A percentile compares a stretch with the other conserved stretches of the same genome.
These are phyloP conservation scores for Basipetospora chlamydospora DNA, from an alignment of 2,329 filamentous ascomycete genomes.

Conservation along the genomic window DNA sequence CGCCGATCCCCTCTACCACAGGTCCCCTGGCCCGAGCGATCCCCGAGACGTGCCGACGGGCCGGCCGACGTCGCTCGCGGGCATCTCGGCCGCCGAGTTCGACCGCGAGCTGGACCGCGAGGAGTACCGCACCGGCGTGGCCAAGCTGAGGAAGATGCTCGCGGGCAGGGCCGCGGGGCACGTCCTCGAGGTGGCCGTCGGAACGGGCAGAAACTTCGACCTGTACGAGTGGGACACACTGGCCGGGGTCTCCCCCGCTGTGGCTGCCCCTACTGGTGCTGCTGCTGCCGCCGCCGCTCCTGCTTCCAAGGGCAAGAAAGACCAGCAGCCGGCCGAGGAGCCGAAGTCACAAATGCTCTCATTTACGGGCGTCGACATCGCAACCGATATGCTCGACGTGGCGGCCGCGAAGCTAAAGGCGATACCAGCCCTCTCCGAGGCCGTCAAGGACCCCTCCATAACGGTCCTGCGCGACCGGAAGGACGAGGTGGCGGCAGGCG, in stretches of 20 bases:
- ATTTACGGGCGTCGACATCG: slow-evolving; percentile 49
- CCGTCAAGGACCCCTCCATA: slow-evolving; percentile 23
- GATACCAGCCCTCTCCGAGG: slow-evolving; percentile 22
- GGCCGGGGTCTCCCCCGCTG: no score
- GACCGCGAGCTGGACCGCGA: slow-evolving; percentile 42
- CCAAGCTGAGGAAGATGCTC: slow-evolving; percentile 31
- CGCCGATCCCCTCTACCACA: slow-evolving; percentile 10
- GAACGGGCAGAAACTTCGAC: slow-evolving; percentile 45
- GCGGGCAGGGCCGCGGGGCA: slow-evolving; percentile 34
- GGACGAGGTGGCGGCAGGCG: slow-evolving; percentile 7
- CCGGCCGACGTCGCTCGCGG: slow-evolving; percentile 29
- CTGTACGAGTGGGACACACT: slow-evolving; percentile 42
- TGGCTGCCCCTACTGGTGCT: no score
- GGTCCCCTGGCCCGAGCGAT: slow-evolving; percentile 12
- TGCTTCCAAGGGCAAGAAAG: slow-evolving; percentile 7
- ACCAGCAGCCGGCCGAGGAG: slow-evolving; percentile 10
- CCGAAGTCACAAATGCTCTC: slow-evolving; percentile 28
- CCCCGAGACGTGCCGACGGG: slow-evolving; percentile 24
- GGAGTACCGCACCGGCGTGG: slow-evolving; percentile 43
- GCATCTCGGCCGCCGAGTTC: slow-evolving; percentile 37
- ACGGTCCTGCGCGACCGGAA: slow-evolving; percentile 12
- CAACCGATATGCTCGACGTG: slow-evolving; percentile 43
- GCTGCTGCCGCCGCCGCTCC: no score
- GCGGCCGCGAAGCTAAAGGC: slow-evolving; percentile 35
- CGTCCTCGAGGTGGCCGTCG: slow-evolving; percentile 48